Evolutionary conservation across 2,329 filamentous ascomycete species (phyloP), one percentile per base, ranked within the genome.

Genomic region (Fonsecaea multimorphosa): DNA sequence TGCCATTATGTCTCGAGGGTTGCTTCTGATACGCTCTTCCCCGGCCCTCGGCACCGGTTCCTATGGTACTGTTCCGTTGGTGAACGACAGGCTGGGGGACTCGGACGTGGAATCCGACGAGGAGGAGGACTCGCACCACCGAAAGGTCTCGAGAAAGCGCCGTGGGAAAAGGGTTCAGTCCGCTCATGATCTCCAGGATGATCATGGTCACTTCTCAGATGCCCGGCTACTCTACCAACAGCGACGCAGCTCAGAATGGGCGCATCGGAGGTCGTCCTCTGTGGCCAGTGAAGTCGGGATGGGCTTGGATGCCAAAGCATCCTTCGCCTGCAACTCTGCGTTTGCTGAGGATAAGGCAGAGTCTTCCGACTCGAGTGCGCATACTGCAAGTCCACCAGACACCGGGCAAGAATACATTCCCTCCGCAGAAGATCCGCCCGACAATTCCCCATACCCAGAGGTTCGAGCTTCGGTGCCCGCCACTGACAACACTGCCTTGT

Each of bases 381-480:
- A 71, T 40, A 71, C 72, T 36, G 73, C 67, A 2, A 72, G 72
- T 9, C 67, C 65, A 2, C 71, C 72, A 53, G 67, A 78, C 14
- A 78, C 78, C 19, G 74, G 74, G 29, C 74, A 76, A 12, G 76
- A 76, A 27, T 72, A 74, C 11, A 73, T 62, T 34, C 68, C 32
- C 62, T 60, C 68, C 6, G 72, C 73, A 14, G 77, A 81, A 16
- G 76, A 76, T 68, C 73, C 74, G 29, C 73, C 73, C 2, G 75
- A 77, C 54, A 77, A 77, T 63, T 77, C 76, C 19, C 74, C 74
- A 1, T 92, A 94, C 75, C 83, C 91, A 53, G 89, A 92, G 75
- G 92, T 95, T 40, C 87, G 91, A 64, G 91, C 91, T 52, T 92
- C 91, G 0, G 91, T 95, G 7, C 84, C 90, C 12, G 87, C 91